phyloP scores from a whole-genome alignment of 495 filamentous ascomycete species.

The Hypoxylon subgilvum region DNA sequence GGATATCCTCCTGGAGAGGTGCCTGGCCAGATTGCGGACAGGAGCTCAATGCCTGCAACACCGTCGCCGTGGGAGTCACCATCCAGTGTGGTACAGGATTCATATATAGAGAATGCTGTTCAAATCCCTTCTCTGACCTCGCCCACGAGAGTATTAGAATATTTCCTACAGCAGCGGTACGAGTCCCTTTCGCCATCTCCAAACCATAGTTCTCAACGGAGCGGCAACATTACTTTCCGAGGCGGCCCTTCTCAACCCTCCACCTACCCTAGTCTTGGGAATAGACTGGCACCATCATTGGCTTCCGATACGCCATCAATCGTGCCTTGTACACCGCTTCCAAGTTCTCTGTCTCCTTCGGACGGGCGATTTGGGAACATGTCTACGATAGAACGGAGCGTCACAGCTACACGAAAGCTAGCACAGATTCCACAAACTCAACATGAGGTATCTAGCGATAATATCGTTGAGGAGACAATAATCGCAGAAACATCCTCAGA shows the following conservation, averaged over 20 bases:
- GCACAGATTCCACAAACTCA: not conserved
- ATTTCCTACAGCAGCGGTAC: constrained; percentile 45
- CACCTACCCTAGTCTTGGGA: not conserved
- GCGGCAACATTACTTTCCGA: not conserved
- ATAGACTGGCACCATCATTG: constrained; percentile 1
- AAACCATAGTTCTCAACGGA: constrained; percentile 18
- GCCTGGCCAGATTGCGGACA: constrained; percentile 8
- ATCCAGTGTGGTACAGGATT: constrained; percentile 51
- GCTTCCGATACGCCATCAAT: constrained; percentile 23
- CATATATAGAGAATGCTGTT: constrained; percentile 42
- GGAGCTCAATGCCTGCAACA: constrained; percentile 4
- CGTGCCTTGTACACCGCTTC: constrained; percentile 32
- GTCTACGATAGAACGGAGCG: not conserved
- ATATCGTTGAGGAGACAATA: constrained; percentile 33
- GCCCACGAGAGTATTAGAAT: constrained; percentile 51
- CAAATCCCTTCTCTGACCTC: constrained; percentile 42
- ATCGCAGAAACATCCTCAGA: constrained; percentile 32
- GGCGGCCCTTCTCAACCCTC: not conserved
- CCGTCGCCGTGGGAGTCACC: constrained; percentile 47
- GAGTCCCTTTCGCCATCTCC: constrained; percentile 36
- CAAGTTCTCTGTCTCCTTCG: not conserved
- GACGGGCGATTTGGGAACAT: not conserved
- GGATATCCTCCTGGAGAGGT: constrained; percentile 1
- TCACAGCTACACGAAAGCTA: not conserved
- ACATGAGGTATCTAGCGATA: constrained; percentile 26